Base-by-base conservation (phyloP, 352 stramenopile species). In the Plasmopara viticola region DNA sequence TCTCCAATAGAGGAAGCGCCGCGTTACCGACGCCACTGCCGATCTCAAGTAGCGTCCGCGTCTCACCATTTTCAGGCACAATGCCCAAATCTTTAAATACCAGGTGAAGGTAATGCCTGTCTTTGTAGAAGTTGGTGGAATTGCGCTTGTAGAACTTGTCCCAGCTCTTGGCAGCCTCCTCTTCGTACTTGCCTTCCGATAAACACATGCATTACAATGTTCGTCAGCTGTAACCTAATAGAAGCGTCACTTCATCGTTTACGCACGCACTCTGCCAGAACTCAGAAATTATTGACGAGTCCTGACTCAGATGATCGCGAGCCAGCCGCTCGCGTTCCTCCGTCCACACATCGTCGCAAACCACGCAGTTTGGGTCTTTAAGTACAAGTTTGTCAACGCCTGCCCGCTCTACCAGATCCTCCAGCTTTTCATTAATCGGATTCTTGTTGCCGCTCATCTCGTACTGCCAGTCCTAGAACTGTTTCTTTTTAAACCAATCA, bases 1-100 rank as follows among this genome's bases (percentile, higher is more conserved):
- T 57, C 58, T 98, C 88, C n/a, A 98, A 67, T 31, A 98, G 65
- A 20, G 95, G 95, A 38, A 98, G 72, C 34, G 96, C 81, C 7
- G 92, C 90, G 66, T 98, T 98, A 35, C 95, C 95, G 7, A 98
- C 94, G 8, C 95, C 95, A 62, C 90, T 97, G 9, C 95, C 95
- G 35, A 98, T 82, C 76, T 98, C 95, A 14, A 98, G 69, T 48
- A 98, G 56, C 60, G 63, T 78, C 58, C 73, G 80, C 14, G 60
- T 76, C 52, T 84, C 41, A 8, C 67, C 67, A 0, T 47, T 35
- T 44, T 87, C 71, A 0, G 78, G 69, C 3, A 72, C 56, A 1
- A 72, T 53, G 25, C 90, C 80, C 9, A 97, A 70, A 30, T 95
- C 74, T 9, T 89, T 65, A 68, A 98, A 98, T 2, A 93, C 84